A percentile compares a stretch with the other conserved stretches of the same genome.
Conservation (phyloP, 768 basidiomycete genomes). For the Mycena venus region DNA sequence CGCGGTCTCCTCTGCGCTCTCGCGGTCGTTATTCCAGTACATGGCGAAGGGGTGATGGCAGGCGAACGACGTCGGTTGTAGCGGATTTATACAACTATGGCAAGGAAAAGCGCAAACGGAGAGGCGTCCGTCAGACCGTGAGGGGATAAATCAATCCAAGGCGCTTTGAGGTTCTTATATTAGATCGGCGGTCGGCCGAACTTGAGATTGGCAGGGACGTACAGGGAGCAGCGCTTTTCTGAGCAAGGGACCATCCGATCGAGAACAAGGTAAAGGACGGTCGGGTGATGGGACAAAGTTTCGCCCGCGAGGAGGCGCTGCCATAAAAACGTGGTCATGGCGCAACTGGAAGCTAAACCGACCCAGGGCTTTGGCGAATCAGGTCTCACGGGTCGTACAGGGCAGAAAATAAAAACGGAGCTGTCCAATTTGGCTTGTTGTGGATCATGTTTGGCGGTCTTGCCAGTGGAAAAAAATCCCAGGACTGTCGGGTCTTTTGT, state of each 20-base stretch:
- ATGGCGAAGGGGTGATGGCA: constrained; percentile 7
- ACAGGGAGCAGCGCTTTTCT: constrained; percentile 26
- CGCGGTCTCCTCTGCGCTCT: constrained; percentile 24
- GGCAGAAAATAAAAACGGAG: not conserved
- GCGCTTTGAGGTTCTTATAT: constrained; percentile 19
- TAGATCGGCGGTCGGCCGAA: constrained; percentile 24
- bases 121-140: not conserved
- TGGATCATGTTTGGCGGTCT: constrained; percentile 9
- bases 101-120: not conserved
- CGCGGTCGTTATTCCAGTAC: constrained; percentile 31
- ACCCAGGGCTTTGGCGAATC: constrained; percentile 27
- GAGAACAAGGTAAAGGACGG: constrained; percentile 28
- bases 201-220: constrained; percentile 21
- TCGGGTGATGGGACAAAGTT: constrained; percentile 27
- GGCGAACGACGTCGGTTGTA: not conserved
- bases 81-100: constrained; percentile 4
- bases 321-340: constrained; percentile 29
- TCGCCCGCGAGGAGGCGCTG: constrained; percentile 25
- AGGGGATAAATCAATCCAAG: constrained; percentile 3
- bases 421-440: constrained; percentile 5
- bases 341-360: constrained; percentile 24
- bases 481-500: constrained; percentile 15
- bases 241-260: constrained; percentile 28
- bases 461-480: constrained; percentile 4
- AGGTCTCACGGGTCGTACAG: constrained; percentile 10